A percentile compares a stretch with the other conserved stretches of the same genome.
Conservation (phyloP, 2,329 filamentous ascomycete species). For the Xylaria sp. region DNA sequence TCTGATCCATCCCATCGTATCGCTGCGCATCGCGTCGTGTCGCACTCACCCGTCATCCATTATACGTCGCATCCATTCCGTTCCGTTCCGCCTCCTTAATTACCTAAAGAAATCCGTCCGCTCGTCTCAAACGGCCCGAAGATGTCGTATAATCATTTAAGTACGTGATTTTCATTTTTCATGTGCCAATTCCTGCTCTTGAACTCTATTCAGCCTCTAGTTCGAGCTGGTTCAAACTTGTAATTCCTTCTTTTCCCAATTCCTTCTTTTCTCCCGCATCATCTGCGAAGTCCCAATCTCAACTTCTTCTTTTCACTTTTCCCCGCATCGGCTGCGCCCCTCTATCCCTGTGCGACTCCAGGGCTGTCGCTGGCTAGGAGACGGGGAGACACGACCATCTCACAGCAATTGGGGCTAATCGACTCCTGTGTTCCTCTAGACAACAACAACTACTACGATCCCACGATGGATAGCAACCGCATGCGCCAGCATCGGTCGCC, state of each 20-base stretch:
- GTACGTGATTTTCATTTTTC: conserved; percentile 36
- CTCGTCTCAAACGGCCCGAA: conserved; percentile 22
- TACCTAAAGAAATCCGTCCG: neutral
- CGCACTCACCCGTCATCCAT: too few relatives aligned
- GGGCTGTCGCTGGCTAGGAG: neutral
- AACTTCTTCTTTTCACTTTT: neutral
- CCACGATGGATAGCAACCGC: conserved; percentile 49
- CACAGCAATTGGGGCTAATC: conserved; percentile 3
- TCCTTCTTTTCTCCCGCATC: neutral
- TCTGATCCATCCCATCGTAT: neutral
- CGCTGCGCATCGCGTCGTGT: neutral
- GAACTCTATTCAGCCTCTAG: conserved; percentile 8
- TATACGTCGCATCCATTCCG: conserved; percentile 6
- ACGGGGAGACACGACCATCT: neutral
- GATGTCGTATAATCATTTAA: conserved; percentile 72
- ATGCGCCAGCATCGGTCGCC: conserved; percentile 57
- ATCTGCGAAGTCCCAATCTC: neutral
- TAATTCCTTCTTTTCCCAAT: neutral
- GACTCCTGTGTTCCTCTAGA: conserved; percentile 31
- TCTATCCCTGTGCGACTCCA: neutral
- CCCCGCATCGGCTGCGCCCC: neutral
- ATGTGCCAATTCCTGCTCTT: conserved; percentile 12
- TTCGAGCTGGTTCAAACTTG: neutral
- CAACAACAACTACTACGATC: conserved; percentile 58
- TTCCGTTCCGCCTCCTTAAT: neutral